A percentile compares a stretch with the other conserved stretches of the same genome.
Conservation (phyloP, 2,329 filamentous ascomycete species). For the Zymoseptoria passerinii region DNA sequence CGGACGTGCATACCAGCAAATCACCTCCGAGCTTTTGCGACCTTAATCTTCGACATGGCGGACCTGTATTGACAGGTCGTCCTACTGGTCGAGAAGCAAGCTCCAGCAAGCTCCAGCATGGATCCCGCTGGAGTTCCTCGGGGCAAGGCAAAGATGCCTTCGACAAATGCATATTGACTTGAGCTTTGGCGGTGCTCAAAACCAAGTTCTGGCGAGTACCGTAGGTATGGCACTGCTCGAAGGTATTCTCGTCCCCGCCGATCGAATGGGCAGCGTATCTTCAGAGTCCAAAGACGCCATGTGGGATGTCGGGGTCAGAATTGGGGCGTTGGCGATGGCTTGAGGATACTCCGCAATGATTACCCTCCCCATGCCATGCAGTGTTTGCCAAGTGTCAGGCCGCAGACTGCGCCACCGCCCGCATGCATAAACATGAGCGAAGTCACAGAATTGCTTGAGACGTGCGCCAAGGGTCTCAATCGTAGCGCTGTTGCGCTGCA, state of each 20-base stretch:
- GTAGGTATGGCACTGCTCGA: not conserved
- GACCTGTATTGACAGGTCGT: not conserved
- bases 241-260: not conserved
- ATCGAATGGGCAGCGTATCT: not conserved
- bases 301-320: not conserved
- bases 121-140: not conserved
- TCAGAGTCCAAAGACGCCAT: not conserved
- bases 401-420: not conserved
- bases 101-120: no score
- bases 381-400: not conserved
- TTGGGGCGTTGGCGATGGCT: not conserved
- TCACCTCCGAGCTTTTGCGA: not conserved
- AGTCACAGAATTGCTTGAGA: not conserved
- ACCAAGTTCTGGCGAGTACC: not conserved
- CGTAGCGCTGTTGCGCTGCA: not conserved
- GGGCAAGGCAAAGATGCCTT: not conserved
- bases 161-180: not conserved
- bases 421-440: not conserved
- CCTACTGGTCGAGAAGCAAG: not conserved
- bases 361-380: no score
- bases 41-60: not conserved
- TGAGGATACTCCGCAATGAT: not conserved
- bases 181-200: not conserved
- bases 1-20: not conserved
- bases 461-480: not conserved